A percentile compares a stretch with the other conserved stretches of the same genome.
Evolutionary conservation across 129 eudicot species (phyloP).

Genomic region (Escallonia herrerae): DNA sequence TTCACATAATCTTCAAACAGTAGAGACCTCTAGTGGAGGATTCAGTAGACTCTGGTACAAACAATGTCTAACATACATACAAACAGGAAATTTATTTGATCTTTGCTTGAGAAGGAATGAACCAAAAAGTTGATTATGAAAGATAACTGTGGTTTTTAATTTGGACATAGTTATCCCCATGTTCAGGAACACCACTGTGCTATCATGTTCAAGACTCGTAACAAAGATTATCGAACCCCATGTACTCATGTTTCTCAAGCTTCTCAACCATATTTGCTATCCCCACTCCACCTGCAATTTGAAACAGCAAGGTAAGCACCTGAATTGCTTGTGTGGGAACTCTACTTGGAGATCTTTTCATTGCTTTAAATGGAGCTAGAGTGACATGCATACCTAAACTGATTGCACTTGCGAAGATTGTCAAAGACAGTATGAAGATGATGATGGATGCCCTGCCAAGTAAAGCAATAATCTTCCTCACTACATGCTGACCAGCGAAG

Average conservation of each 20-base stretch:
- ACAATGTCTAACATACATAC: background rate
- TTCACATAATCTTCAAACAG: no score
- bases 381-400: conserved; percentile 25
- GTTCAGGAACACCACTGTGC: background rate
- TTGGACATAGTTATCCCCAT: background rate
- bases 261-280: no score
- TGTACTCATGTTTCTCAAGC: no score
- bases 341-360: no score
- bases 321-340: background rate
- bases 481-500: conserved; percentile 41
- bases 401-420: conserved; percentile 38
- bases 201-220: background rate
- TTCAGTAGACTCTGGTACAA: background rate
- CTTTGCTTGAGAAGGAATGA: background rate
- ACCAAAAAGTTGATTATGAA: background rate
- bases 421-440: conserved; percentile 41
- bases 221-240: no score
- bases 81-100: background rate
- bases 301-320: no score
- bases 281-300: no score
- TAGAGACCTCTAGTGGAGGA: background rate
- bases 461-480: conserved; percentile 29
- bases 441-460: conserved; percentile 45
- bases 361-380: background rate
- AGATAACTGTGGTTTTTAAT: background rate